Conservation (phyloP, 352 stramenopile species). For the Phytophthora pseudosyringae region DNA sequence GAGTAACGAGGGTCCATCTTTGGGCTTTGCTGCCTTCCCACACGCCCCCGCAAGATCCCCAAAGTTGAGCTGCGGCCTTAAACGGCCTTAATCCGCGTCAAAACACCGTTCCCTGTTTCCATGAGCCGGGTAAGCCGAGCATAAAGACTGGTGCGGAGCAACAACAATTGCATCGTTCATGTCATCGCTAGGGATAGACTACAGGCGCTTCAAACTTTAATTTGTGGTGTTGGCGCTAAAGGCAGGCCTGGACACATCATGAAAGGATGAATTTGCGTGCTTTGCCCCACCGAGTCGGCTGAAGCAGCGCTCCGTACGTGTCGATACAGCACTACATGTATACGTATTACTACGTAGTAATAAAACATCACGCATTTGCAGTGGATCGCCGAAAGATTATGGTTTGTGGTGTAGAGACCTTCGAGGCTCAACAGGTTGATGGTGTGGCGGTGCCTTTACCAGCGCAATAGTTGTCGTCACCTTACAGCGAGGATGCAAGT, state of each 20-base stretch:
- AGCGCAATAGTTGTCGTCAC: neutral
- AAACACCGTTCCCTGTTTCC: constrained; percentile 1
- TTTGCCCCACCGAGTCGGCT: constrained; percentile 22
- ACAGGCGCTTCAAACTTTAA: constrained; percentile 10
- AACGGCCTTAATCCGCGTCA: constrained; percentile 3
- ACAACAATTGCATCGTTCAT: constrained; percentile 21
- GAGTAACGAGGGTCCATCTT: constrained; percentile 17
- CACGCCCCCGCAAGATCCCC: constrained; percentile 19
- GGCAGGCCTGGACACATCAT: constrained; percentile 7
- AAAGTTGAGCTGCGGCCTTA: constrained; percentile 10
- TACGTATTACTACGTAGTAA: no score
- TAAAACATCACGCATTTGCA: constrained; percentile 2
- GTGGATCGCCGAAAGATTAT: constrained; percentile 21
- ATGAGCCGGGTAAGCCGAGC: constrained; percentile 23
- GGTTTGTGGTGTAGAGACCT: constrained; percentile 4
- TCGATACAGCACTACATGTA: neutral
- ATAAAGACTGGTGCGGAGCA: constrained; percentile 1
- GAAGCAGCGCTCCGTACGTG: constrained; percentile 12
- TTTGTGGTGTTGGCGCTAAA: constrained; percentile 24
- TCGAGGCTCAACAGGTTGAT: constrained; percentile 10
- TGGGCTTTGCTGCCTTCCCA: constrained; percentile 19
- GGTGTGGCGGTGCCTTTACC: neutral
- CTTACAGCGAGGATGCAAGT: neutral
- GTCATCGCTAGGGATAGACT: constrained; percentile 23
- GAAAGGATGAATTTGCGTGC: constrained; percentile 10